Conservation (phyloP, 176 grass and related monocot genomes). For the Ensete ventricosum region DNA sequence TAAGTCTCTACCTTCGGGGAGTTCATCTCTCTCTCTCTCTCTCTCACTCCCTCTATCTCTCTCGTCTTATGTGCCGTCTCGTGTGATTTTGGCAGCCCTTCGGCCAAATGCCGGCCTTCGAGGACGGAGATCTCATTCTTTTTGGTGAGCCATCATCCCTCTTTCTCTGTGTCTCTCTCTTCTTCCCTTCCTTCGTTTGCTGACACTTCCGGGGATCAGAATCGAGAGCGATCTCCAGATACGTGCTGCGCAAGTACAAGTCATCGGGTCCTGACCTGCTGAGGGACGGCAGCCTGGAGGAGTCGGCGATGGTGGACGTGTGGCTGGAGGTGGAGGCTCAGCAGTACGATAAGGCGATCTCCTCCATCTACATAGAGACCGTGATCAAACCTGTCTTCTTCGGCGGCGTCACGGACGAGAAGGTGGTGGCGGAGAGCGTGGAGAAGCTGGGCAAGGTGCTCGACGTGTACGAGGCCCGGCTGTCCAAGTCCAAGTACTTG, state of each 20-base stretch:
- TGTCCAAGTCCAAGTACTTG: conserved; percentile 39
- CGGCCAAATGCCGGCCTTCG: conserved; percentile 51
- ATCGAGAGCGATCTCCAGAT: conserved; percentile 52
- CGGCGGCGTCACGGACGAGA: conserved; percentile 31
- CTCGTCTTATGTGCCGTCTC: neutral
- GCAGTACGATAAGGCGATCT: conserved; percentile 33
- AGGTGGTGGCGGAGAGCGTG: conserved; percentile 29
- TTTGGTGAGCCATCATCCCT: conserved; percentile 24
- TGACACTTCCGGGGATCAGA: conserved; percentile 21
- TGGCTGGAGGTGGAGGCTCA: conserved; percentile 63
- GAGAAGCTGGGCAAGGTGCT: conserved; percentile 49
- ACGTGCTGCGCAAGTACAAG: conserved; percentile 47
- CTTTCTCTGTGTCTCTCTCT: too few relatives aligned
- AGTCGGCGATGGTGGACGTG: conserved; percentile 48
- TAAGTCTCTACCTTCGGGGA: neutral
- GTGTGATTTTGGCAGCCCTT: conserved; percentile 36
- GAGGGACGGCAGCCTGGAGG: conserved; percentile 22
- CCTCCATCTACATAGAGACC: conserved; percentile 26
- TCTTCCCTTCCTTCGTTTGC: too few relatives aligned
- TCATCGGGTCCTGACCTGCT: conserved; percentile 31
- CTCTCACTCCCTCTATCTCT: neutral
- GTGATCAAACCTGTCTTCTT: conserved; percentile 28
- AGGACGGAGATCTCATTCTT: conserved; percentile 50
- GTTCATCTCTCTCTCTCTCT: neutral
- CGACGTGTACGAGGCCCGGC: conserved; percentile 43